Evolutionary conservation across 2,329 filamentous ascomycete species (phyloP), one percentile per base, ranked within the genome.

Genomic region (Purpureocillium lavendulum): DNA sequence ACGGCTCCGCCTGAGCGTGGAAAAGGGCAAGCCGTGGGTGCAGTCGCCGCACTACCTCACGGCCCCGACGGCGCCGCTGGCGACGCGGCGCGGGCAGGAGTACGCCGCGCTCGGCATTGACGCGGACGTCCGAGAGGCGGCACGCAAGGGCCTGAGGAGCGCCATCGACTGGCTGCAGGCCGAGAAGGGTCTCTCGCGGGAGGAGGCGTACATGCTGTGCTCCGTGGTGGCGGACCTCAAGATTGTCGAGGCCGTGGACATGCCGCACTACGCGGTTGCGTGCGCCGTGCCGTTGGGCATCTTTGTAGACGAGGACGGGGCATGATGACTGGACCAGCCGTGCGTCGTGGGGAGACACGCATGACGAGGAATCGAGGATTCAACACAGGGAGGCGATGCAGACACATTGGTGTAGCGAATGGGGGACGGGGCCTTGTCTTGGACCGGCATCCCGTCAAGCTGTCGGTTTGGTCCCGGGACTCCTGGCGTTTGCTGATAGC

Each of bases 241-340:
- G 45, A 69, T 74, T 50, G 64, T 61, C 4, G 70, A 75, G 52
- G 65, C 66, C 2, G 70, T 75, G 16, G 71, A 74, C 44, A 69
- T 75, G 64, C 70, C 71, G 9, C 67, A 75, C 45, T 73, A 65
- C 54, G 68, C 64, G 3, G 65, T 75, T 28, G 62, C 69, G 8
- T 71, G 69, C 53, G 65, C 60, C 36, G 50, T 75, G 24, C 69
- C 70, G 2, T 50, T 73, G 49, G 65, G 60, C 34, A 61, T 72
- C 13, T 75, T 75, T 52, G 53, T 40, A 6, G 38, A 41, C n/a
- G 36, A 42, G 17, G 24, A 40, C 21, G 21, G 10, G 21, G 14
- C 32, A 34, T 31, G 30, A 33, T 16, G 28, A 24, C 33, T 24
- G 15, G 31, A 30, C 4, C 13, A 39, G 26, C 12, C 26, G 26